These are phyloP conservation scores for Melaleuca alternifolia DNA, from an alignment of 345 rosid genomes.

Conservation along the genomic window DNA sequence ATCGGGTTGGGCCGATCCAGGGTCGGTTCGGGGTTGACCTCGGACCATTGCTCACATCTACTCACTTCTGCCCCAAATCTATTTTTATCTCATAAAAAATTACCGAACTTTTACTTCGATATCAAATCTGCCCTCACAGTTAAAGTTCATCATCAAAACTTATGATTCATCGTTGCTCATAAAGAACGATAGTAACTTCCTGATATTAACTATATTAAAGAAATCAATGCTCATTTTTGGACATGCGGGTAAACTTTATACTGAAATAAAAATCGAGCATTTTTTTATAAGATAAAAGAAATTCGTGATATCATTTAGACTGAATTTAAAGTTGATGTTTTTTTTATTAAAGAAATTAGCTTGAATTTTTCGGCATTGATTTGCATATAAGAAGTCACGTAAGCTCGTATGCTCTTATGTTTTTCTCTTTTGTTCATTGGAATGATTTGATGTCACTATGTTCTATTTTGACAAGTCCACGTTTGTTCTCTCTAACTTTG, in stretches of 20 bases:
- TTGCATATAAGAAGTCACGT: not conserved
- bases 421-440: no score
- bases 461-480: not conserved
- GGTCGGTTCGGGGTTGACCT: no score
- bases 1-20: no score
- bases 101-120: not conserved
- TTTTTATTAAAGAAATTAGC: not conserved
- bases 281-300: no score
- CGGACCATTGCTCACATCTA: no score
- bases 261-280: no score
- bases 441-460: no score
- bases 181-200: accelerated
- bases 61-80: no score
- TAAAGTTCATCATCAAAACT: no score
- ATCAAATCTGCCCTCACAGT: not conserved
- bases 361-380: not conserved
- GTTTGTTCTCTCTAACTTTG: not conserved
- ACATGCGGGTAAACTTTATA: accelerated
- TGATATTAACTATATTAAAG: no score
- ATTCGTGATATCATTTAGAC: accelerated
- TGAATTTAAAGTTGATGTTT: no score
- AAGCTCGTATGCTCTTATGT: not conserved
- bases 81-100: no score
- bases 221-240: accelerated
- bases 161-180: accelerated